Conservation (phyloP, 352 stramenopile species). For the Globisporangium takayamanum region DNA sequence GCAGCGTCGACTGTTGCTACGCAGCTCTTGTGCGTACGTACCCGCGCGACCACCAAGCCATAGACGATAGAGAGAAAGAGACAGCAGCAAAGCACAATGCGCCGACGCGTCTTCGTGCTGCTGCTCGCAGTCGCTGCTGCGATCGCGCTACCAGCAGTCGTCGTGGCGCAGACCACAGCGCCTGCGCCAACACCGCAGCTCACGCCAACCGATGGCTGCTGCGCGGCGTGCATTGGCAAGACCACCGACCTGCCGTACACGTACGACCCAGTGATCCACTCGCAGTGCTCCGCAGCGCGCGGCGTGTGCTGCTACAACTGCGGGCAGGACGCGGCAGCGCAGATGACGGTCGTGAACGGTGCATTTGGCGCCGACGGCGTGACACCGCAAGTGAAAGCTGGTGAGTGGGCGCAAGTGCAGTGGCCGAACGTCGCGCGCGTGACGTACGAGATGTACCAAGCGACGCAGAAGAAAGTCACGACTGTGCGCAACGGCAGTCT, state of each 20-base stretch:
- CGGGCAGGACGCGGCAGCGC: slow-evolving; percentile 16
- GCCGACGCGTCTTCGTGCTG: no score
- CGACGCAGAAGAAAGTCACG: slow-evolving; percentile 28
- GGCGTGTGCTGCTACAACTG: slow-evolving; percentile 75
- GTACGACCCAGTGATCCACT: slow-evolving; percentile 61
- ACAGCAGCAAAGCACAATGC: no score
- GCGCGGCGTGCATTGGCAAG: slow-evolving; percentile 63
- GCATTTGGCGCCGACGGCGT: slow-evolving; percentile 43
- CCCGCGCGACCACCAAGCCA: no score
- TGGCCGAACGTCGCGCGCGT: slow-evolving; percentile 28
- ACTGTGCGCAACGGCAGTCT: slow-evolving; percentile 26
- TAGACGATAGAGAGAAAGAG: no score
- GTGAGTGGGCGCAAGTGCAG: slow-evolving; percentile 28
- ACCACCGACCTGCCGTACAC: slow-evolving; percentile 42
- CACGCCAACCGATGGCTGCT: slow-evolving; percentile 40
- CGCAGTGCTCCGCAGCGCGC: slow-evolving; percentile 38
- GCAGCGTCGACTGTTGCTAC: no score
- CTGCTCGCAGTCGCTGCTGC: slow-evolving; percentile 3
- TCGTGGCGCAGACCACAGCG: not conserved
- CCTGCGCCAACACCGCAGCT: slow-evolving; percentile 9
- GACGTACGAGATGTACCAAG: slow-evolving; percentile 30
- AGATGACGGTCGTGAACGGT: slow-evolving; percentile 22
- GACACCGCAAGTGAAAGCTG: slow-evolving; percentile 41
- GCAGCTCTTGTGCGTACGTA: no score
- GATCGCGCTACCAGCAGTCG: not conserved